phyloP scores from a whole-genome alignment of 768 basidiomycete species.

The Tephrocybe sp. region DNA sequence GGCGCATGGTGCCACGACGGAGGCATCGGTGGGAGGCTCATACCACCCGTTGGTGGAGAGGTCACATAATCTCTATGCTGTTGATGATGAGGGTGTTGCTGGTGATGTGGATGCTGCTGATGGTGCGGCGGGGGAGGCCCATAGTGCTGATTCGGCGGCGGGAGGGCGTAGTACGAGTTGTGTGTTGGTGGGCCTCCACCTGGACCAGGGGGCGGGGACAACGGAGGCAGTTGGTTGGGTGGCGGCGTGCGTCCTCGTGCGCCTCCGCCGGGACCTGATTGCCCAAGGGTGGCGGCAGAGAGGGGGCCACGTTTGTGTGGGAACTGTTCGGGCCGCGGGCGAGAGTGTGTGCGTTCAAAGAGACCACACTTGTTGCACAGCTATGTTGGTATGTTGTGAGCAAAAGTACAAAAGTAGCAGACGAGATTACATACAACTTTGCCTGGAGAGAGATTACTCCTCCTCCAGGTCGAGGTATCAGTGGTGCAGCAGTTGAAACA shows the following conservation, averaged over 20 bases:
- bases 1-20: not conserved
- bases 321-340: conserved; percentile 77
- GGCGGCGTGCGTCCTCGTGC: conserved; percentile 47
- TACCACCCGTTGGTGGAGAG: not conserved
- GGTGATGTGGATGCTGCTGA: not conserved
- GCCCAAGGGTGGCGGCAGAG: conserved; percentile 40
- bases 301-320: conserved; percentile 77
- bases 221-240: conserved; percentile 21
- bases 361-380: conserved; percentile 74
- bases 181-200: too few relatives aligned
- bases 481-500: conserved; percentile 88
- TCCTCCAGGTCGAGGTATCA: conserved; percentile 79
- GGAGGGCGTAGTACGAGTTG: conserved; percentile 4
- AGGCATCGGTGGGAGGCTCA: not conserved
- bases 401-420: conserved; percentile 23
- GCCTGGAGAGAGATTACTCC: conserved; percentile 74
- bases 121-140: conserved; percentile 34
- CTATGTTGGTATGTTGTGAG: conserved; percentile 20
- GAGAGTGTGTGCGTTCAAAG: conserved; percentile 78
- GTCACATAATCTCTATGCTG: not conserved
- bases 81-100: not conserved
- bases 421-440: conserved; percentile 54
- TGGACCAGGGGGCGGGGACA: conserved; percentile 28
- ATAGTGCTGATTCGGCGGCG: conserved; percentile 33
- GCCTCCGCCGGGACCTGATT: conserved; percentile 3